phyloP scores from a whole-genome alignment of 202 grass and related monocot species.

The Brachypodium distachyon region DNA sequence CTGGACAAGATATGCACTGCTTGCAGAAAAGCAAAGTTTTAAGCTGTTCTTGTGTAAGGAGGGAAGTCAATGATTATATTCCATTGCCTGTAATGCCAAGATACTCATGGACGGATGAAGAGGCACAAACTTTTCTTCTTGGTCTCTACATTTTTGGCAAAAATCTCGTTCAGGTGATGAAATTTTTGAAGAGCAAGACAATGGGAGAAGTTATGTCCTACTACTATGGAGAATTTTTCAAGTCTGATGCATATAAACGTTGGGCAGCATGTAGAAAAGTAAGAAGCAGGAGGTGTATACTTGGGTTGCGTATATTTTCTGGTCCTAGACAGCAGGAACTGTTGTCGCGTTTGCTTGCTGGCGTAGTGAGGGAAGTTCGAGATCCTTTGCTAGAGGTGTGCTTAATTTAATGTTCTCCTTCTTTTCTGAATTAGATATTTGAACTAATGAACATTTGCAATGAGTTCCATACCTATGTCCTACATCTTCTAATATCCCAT shows the following conservation, averaged over 20 bases:
- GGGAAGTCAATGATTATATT: conserved; percentile 13
- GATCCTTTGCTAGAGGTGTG: conserved; percentile 78
- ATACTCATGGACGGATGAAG: conserved; percentile 55
- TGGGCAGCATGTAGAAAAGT: conserved; percentile 68
- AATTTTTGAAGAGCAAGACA: conserved; percentile 52
- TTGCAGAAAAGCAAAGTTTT: background rate
- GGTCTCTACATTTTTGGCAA: conserved; percentile 89
- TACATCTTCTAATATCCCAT: background rate
- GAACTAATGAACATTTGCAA: conserved; percentile 1
- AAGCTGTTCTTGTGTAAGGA: conserved; percentile 18
- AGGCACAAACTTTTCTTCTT: conserved; percentile 70
- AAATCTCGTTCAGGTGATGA: conserved; percentile 64
- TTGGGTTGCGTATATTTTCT: conserved; percentile 80
- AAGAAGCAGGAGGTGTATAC: conserved; percentile 73
- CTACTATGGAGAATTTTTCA: conserved; percentile 83
- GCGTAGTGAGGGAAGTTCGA: conserved; percentile 41
- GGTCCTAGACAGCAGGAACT: conserved; percentile 74
- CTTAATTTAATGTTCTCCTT: conserved; percentile 11
- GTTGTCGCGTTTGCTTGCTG: conserved; percentile 59
- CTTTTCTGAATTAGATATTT: background rate
- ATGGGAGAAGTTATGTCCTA: conserved; percentile 77
- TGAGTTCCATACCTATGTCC: background rate
- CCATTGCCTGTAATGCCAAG: conserved; percentile 45
- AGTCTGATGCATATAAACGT: conserved; percentile 51
- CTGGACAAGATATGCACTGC: conserved; percentile 18